Conservation (phyloP, 1,284 basidiomycete species). For the Fistulina hepatica region DNA sequence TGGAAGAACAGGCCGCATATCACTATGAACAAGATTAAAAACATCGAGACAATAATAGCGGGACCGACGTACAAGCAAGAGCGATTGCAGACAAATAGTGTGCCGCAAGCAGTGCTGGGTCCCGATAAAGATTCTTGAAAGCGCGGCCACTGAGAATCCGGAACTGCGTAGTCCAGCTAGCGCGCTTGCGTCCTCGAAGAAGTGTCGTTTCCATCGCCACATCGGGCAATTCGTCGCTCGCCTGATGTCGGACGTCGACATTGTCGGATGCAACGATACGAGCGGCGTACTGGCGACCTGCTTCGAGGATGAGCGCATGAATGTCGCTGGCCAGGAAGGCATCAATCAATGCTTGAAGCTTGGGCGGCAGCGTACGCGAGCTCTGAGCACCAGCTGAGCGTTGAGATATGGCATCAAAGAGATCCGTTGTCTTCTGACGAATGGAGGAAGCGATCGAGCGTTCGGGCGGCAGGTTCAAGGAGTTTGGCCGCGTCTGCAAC, state of each 20-base stretch:
- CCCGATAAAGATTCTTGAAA: constrained; percentile 97
- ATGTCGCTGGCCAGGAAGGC: constrained; percentile 63
- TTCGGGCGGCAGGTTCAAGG: constrained; percentile 38
- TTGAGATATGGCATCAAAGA: constrained; percentile 54
- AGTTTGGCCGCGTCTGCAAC: constrained; percentile 35
- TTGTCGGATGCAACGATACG: constrained; percentile 20
- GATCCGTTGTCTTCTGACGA: constrained; percentile 65
- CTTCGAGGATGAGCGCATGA: constrained; percentile 45
- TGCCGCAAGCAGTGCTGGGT: constrained; percentile 82
- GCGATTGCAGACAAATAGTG: constrained; percentile 83
- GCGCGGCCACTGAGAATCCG: constrained; percentile 86
- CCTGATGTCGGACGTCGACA: too few relatives aligned
- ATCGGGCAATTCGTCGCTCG: constrained; percentile 44
- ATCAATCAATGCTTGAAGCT: constrained; percentile 65
- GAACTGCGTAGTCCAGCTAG: constrained; percentile 84
- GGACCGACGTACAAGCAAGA: constrained; percentile 57
- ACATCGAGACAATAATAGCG: constrained; percentile 2
- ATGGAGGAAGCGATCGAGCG: constrained; percentile 39
- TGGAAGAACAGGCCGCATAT: constrained; percentile 78
- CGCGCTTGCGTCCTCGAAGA: constrained; percentile 72
- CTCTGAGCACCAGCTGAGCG: constrained; percentile 27
- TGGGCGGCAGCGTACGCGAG: constrained; percentile 40
- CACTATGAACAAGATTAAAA: constrained; percentile 30
- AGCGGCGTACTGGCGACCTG: constrained; percentile 50
- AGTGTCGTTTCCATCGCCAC: constrained; percentile 54